A percentile compares a stretch with the other conserved stretches of the same genome.
These are phyloP conservation scores for Alternaria sp. DNA, from an alignment of 2,329 filamentous ascomycete species.

Conservation along the genomic window DNA sequence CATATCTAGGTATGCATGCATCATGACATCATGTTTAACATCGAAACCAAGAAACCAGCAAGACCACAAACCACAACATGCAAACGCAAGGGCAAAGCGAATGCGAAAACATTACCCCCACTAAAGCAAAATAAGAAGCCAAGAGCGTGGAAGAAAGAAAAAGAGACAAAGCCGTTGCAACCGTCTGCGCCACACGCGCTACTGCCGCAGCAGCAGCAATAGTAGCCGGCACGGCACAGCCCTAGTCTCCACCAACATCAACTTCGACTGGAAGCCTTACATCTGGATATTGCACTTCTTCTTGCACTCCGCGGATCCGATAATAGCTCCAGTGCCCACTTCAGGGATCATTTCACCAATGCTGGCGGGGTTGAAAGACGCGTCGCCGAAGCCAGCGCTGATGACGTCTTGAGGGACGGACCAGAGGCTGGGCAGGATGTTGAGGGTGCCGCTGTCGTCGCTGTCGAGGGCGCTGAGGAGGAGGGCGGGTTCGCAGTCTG, in stretches of 20 bases:
- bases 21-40: not conserved
- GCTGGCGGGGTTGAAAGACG: slow-evolving; percentile 38
- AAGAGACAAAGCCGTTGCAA: not conserved
- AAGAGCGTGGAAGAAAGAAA: not conserved
- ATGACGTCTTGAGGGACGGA: slow-evolving; percentile 51
- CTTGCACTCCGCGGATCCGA: slow-evolving; percentile 51
- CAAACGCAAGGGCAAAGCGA: not conserved
- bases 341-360: slow-evolving; percentile 43
- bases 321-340: slow-evolving; percentile 53
- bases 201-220: not conserved
- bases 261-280: not conserved
- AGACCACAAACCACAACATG: not conserved
- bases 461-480: slow-evolving; percentile 58
- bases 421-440: slow-evolving; percentile 55
- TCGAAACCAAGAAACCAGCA: not conserved
- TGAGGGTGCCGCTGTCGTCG: slow-evolving; percentile 59
- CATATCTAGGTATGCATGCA: not conserved
- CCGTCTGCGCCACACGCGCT: not conserved
- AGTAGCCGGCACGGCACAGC: not conserved
- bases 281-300: slow-evolving; percentile 40
- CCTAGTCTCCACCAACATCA: not conserved
- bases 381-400: slow-evolving; percentile 52
- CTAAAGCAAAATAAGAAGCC: not conserved
- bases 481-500: slow-evolving; percentile 57
- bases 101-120: not conserved